phyloP scores from a whole-genome alignment of 2,329 filamentous ascomycete genomes.

The Fusarium sp. region DNA sequence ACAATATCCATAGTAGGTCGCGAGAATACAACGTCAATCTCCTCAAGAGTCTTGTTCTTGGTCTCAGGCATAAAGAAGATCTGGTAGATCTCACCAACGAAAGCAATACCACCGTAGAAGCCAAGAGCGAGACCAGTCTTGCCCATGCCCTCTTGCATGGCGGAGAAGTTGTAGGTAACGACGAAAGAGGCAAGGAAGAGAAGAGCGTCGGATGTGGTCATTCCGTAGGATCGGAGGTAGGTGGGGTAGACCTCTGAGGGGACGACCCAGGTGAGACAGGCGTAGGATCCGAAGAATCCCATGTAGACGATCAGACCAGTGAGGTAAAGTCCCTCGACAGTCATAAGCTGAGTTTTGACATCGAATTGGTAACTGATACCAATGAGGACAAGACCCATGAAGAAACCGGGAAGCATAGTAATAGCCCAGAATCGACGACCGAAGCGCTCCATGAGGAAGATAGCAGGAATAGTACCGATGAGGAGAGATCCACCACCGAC shows the following conservation, averaged over 20 bases:
- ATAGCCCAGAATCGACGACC: slow-evolving; percentile 81
- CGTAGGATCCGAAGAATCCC: slow-evolving; percentile 74
- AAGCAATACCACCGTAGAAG: slow-evolving; percentile 79
- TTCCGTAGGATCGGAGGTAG: slow-evolving; percentile 77
- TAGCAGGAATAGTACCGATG: slow-evolving; percentile 74
- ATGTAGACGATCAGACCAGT: slow-evolving; percentile 76
- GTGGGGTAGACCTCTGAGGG: slow-evolving; percentile 78
- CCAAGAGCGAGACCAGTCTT: slow-evolving; percentile 73
- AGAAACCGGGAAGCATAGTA: slow-evolving; percentile 77
- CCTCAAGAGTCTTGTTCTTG: slow-evolving; percentile 74
- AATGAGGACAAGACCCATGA: slow-evolving; percentile 74
- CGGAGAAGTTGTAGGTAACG: slow-evolving; percentile 79
- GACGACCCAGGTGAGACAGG: slow-evolving; percentile 72
- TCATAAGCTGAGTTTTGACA: slow-evolving; percentile 56
- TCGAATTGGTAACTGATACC: slow-evolving; percentile 71
- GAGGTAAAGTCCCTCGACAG: slow-evolving; percentile 71
- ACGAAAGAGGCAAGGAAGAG: slow-evolving; percentile 78
- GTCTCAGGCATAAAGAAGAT: slow-evolving; percentile 81
- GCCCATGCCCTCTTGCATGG: slow-evolving; percentile 76
- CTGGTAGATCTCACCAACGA: slow-evolving; percentile 77
- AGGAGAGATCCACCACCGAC: slow-evolving; percentile 76
- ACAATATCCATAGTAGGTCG: slow-evolving; percentile 72
- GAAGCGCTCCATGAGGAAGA: slow-evolving; percentile 77
- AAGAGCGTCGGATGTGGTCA: slow-evolving; percentile 75
- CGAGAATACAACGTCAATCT: slow-evolving; percentile 75